These are phyloP conservation scores for Suhomyces bolitotheri DNA, from an alignment of 1,139 yeast genomes.

Conservation along the genomic window DNA sequence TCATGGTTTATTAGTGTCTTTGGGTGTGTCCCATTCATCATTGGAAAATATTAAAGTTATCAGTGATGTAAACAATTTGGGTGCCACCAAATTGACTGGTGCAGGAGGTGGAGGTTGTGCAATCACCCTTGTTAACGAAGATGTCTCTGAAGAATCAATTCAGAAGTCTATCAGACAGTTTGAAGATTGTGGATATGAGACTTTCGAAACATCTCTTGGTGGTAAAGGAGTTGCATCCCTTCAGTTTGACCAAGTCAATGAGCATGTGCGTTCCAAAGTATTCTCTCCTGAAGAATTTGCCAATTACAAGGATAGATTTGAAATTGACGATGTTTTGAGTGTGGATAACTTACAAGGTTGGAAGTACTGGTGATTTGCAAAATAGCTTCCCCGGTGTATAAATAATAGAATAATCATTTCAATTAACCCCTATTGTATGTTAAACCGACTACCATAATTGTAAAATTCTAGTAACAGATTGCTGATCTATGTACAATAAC, in stretches of 20 bases:
- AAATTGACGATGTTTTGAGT: constrained; percentile 50
- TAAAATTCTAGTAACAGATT: no score
- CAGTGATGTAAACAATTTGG: constrained; percentile 62
- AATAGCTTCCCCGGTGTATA: no score
- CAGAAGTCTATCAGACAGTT: constrained; percentile 37
- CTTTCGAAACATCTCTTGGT: constrained; percentile 82
- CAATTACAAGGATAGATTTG: constrained; percentile 38
- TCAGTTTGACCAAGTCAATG: constrained; percentile 22
- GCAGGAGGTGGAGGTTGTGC: constrained; percentile 99
- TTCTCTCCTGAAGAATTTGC: constrained; percentile 41
- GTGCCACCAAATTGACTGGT: constrained; percentile 93
- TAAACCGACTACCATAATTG: no score
- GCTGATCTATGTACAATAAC: neutral
- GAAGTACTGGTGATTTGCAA: constrained; percentile 59
- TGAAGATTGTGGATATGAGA: constrained; percentile 60
- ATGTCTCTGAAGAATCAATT: constrained; percentile 32
- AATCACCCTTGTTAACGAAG: constrained; percentile 70
- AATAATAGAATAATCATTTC: no score
- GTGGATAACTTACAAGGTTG: constrained; percentile 45
- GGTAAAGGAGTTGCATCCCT: constrained; percentile 81
- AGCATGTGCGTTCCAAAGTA: constrained; percentile 16
- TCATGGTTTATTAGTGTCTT: constrained; percentile 81
- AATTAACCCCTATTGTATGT: no score
- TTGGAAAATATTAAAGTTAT: constrained; percentile 69
- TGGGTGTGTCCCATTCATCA: constrained; percentile 92